Evolutionary conservation across 2,329 filamentous ascomycete genomes (phyloP), one percentile per base, ranked within the genome.

Genomic region (Trichoderma sp.): DNA sequence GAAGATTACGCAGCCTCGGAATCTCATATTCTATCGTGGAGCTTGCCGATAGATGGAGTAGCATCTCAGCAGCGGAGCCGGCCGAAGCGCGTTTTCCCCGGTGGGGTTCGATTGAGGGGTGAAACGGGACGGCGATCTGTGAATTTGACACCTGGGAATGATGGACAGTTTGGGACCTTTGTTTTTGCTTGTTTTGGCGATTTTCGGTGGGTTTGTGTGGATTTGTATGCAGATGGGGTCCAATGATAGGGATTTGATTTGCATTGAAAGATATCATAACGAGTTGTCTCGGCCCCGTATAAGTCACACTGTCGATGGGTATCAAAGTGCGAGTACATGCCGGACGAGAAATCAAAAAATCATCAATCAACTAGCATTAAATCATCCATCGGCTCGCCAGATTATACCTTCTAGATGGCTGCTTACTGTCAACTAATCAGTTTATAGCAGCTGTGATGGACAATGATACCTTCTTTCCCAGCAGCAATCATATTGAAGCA

Each of bases 31-130:
- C 30, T 7, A n/a, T 30, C 20, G 75, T 79, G 78, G 78, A 79
- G 74, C 74, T 69, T 69, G 68, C 78, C 78, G 78, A 78, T 72
- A 72, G 57, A 71, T 76, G 75, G 76, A 75, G 75, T 61, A 65
- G 64, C 58, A 70, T 73, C 74, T 75, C 68, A 72, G 68, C 36
- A 55, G 71, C 79, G 79, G 79, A 80, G 79, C 79, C 78, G 79
- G 79, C 79, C 79, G 78, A 79, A 80, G 79, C 79, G 66, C 11
- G 17, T 26, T 61, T 77, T 77, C 78, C 28, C 26, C 55, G 47
- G 79, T 78, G 79, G 78, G 17, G n/a, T 36, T 32, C 36, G 34
- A 6, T 64, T 59, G 28, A 39, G 23, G 59, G 17, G 23, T 23
- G 26, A 30, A 39, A 43, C 39, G 39, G 39, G 8, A 50, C 28